Base-by-base conservation (phyloP, 345 rosid species). In the Noccaea bulbosa region DNA sequence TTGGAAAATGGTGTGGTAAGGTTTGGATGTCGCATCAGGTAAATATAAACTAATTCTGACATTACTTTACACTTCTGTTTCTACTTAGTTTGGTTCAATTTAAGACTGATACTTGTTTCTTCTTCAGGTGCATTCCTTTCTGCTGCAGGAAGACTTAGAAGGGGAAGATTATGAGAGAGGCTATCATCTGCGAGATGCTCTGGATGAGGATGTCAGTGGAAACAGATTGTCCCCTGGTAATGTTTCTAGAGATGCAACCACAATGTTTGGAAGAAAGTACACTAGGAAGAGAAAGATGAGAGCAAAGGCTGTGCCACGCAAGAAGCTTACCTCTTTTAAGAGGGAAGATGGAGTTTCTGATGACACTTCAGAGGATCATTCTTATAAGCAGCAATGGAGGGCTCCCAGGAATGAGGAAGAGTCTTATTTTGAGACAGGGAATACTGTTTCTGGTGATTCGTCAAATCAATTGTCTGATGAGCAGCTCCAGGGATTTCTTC, bases 11-110 rank as follows among this genome's bases (percentile, higher is more conserved):
- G 98, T 93, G 98, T 73, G 98, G 98, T 54, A 91, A 81, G 76
- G 92, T 91, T 75, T 93, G 98, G 97, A 93, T 87, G 97, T 93
- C 98, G 63, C 89, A 85, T 84, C 97, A 88, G 85, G 93, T 93
- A 74, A 20, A 45, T 48, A 51, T 20, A 48, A 11, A 7, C 16
- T 33, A 41, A 32, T 8, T 24, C 8, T 37, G 22, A 65, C 45
- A 30, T 38, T 30, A 6, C 5, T 27, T 27, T 39, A 65, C 37
- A 65, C 16, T 34, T 44, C 35, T 71, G 62, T 72, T 62, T 17
- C 30, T 41, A 20, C 32, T 34, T 17, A 22, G 56, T 64, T 65
- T 30, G 59, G 33, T 65, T 46, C 22, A 27, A 2, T 5, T 48
- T 11, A 48, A 56, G 15, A 56, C 45, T 38, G 11, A 8, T 38